Evolutionary conservation across 805 yeast genomes (phyloP).

Genomic region (Jamesozyma jinghongensis): DNA sequence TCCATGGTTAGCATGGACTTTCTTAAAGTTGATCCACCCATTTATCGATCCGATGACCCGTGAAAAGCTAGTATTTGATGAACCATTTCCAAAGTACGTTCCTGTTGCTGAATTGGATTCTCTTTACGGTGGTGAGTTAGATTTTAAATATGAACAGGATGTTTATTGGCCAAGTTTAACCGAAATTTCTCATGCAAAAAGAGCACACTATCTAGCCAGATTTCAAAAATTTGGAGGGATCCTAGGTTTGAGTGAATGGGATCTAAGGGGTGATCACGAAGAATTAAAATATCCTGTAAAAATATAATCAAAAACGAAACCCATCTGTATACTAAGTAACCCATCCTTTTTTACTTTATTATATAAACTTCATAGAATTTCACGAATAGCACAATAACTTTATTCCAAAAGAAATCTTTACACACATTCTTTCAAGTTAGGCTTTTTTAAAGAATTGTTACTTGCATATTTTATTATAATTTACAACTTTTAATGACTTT

Average conservation of each 20-base stretch:
- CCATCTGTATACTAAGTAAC: no score
- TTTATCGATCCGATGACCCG: constrained; percentile 94
- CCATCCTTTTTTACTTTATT: no score
- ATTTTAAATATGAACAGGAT: constrained; percentile 74
- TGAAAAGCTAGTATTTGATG: constrained; percentile 85
- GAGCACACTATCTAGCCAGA: constrained; percentile 54
- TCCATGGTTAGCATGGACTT: constrained; percentile 91
- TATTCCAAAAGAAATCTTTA: no score
- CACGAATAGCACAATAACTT: no score
- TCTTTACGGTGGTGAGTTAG: constrained; percentile 76
- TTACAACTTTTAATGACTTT: background rate
- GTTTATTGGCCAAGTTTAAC: constrained; percentile 69
- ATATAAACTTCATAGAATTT: no score
- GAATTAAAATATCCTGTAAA: constrained; percentile 22
- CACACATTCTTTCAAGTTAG: no score
- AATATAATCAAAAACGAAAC: no score
- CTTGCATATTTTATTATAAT: no score
- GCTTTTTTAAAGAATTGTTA: no score
- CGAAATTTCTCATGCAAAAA: constrained; percentile 50
- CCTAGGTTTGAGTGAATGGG: constrained; percentile 77
- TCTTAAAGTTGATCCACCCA: constrained; percentile 83
- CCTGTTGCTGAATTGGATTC: constrained; percentile 74
- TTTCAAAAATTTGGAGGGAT: constrained; percentile 60
- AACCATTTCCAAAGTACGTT: constrained; percentile 77
- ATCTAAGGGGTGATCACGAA: constrained; percentile 47